Evolutionary conservation across 2,329 filamentous ascomycete genomes (phyloP).

Genomic region (Lizonia empirigonia): DNA sequence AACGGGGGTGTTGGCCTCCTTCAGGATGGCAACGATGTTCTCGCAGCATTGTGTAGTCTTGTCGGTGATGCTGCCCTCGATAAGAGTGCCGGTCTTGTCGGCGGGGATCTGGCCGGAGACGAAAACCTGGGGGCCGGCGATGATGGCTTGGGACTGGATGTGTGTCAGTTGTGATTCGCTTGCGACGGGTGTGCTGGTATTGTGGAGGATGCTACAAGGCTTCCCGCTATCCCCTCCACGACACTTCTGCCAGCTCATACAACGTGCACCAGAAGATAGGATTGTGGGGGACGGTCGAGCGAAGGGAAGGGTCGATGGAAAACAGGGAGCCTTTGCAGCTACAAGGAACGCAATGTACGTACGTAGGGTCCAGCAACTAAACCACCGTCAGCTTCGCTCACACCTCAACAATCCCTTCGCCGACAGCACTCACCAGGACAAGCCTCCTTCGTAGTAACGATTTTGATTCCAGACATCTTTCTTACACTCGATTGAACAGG

Average conservation of each 20-base stretch:
- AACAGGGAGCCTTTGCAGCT: background rate
- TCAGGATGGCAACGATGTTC: constrained; percentile 83
- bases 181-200: background rate
- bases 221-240: too few species aligned
- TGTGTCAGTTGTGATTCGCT: background rate
- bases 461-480: constrained; percentile 53
- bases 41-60: constrained; percentile 74
- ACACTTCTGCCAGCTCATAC: too few species aligned
- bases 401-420: background rate
- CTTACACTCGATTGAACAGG: constrained; percentile 4
- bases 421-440: constrained; percentile 48
- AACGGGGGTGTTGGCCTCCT: constrained; percentile 78
- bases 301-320: too few species aligned
- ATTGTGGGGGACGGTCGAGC: too few species aligned
- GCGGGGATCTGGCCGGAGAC: constrained; percentile 79
- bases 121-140: constrained; percentile 71
- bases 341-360: constrained; percentile 28
- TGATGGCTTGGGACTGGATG: constrained; percentile 62
- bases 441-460: constrained; percentile 50
- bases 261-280: too few species aligned
- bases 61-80: constrained; percentile 69
- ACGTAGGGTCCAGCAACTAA: constrained; percentile 53
- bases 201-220: too few species aligned
- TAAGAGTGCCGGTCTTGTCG: constrained; percentile 64
- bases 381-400: constrained; percentile 15